Evolutionary conservation across 2,329 filamentous ascomycete genomes (phyloP).

Genomic region (Fusarium zealandicum): DNA sequence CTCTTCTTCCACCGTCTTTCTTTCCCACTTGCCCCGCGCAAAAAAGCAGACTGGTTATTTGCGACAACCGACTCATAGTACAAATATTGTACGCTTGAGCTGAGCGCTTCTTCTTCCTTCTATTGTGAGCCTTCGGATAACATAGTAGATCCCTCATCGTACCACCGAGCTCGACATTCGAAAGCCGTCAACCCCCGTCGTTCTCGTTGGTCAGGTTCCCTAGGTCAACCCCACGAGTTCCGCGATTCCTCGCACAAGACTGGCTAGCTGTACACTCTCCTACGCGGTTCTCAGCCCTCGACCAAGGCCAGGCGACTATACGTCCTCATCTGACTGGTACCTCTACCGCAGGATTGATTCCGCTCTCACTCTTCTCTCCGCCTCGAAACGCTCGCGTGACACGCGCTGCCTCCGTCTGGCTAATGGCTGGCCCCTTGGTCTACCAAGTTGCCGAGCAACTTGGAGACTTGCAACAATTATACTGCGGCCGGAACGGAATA

Average conservation of each 20-base stretch:
- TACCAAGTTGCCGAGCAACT: background rate
- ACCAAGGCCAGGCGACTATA: background rate
- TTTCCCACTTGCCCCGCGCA: no score
- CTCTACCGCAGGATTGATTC: background rate
- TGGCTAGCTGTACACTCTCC: background rate
- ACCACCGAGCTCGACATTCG: no score
- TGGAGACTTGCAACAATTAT: background rate
- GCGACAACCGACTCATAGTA: no score
- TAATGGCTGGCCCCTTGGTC: no score
- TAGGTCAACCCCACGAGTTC: background rate
- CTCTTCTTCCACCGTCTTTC: background rate
- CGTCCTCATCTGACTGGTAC: background rate
- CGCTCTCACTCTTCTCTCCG: background rate
- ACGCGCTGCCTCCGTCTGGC: no score
- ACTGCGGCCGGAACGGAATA: background rate
- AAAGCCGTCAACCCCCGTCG: no score
- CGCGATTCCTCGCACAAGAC: background rate
- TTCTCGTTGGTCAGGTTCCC: background rate
- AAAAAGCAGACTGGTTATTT: no score
- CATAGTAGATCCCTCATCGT: no score
- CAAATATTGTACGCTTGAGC: no score
- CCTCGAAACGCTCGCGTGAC: background rate
- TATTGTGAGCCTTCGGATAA: no score
- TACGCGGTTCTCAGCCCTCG: no score
- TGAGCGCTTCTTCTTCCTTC: no score